These are phyloP conservation scores for Mucor indicus DNA, from an alignment of 371 early-diverging fungal species.

Conservation along the genomic window DNA sequence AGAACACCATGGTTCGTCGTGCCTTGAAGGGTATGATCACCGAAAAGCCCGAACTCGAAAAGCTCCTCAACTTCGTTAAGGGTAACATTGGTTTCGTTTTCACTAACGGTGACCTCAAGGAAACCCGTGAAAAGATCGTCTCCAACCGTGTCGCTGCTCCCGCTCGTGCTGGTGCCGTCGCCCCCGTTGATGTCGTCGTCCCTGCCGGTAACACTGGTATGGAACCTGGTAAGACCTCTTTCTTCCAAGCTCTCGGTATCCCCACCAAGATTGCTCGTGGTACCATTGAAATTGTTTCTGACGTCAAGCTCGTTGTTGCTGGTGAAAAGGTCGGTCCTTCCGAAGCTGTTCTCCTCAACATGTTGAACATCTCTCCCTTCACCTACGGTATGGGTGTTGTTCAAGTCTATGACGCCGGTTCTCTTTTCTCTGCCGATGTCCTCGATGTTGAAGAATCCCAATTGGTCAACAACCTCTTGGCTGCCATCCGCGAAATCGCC, in stretches of 20 bases:
- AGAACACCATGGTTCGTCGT: conserved; percentile 99
- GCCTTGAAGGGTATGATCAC: conserved; percentile 80
- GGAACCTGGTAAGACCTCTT: conserved; percentile 99
- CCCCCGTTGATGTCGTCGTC: conserved; percentile 95
- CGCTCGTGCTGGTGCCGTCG: conserved; percentile 98
- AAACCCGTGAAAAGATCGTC: conserved; percentile 88
- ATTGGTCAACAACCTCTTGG: conserved; percentile 77
- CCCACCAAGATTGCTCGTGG: conserved; percentile 99
- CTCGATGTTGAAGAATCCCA: conserved; percentile 92
- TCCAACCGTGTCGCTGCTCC: conserved; percentile 97
- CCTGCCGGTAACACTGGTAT: conserved; percentile 99
- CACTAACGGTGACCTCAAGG: conserved; percentile 97
- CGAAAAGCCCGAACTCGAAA: conserved; percentile 88
- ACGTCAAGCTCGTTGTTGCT: conserved; percentile 88
- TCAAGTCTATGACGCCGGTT: conserved; percentile 94
- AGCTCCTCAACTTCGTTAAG: conserved; percentile 79
- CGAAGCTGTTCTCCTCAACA: conserved; percentile 98
- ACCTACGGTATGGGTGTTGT: conserved; percentile 97
- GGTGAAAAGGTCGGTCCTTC: conserved; percentile 98
- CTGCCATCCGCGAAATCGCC: conserved; percentile 87
- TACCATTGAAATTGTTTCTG: conserved; percentile 99
- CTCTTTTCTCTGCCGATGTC: conserved; percentile 86
- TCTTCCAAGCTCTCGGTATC: conserved; percentile 99
- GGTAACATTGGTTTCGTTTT: conserved; percentile 99
- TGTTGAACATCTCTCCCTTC: conserved; percentile 99